A percentile compares a stretch with the other conserved stretches of the same genome.
Evolutionary conservation across 495 filamentous ascomycete species (phyloP).

Genomic region (Tuber brumale): DNA sequence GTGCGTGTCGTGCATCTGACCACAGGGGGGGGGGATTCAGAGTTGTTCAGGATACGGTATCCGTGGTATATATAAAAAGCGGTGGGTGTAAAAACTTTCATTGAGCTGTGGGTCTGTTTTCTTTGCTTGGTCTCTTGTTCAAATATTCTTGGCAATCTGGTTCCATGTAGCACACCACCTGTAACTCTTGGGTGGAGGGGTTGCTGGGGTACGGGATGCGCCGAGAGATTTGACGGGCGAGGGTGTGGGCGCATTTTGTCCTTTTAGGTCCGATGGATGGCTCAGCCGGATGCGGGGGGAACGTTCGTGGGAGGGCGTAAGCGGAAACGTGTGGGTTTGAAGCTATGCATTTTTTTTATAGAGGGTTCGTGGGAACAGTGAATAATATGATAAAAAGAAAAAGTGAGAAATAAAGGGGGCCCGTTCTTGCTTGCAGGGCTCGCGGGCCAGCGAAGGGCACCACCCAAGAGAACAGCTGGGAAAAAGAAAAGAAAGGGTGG

Average conservation of each 20-base stretch:
- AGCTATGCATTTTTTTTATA: slow-evolving; percentile 4
- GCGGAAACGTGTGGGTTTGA: not conserved
- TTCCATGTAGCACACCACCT: not conserved
- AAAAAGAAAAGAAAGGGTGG: not conserved
- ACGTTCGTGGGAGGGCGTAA: slow-evolving; percentile 5
- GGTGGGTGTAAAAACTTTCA: slow-evolving; percentile 23
- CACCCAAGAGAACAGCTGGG: not conserved
- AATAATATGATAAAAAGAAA: not conserved
- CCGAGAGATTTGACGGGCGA: slow-evolving; percentile 38
- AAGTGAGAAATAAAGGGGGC: not conserved
- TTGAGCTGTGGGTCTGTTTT: not conserved
- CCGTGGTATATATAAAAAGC: slow-evolving; percentile 22
- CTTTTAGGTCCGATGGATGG: slow-evolving; percentile 34
- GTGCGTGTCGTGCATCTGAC: slow-evolving; percentile 33
- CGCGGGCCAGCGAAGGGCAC: not conserved
- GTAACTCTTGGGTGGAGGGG: slow-evolving; percentile 12
- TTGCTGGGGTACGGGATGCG: slow-evolving; percentile 23
- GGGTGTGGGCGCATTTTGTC: slow-evolving; percentile 34
- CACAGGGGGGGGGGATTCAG: slow-evolving; percentile 16
- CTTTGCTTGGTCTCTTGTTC: not conserved
- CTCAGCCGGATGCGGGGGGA: slow-evolving; percentile 38
- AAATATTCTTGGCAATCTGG: not conserved
- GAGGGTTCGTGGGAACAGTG: slow-evolving; percentile 16
- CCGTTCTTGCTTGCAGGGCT: not conserved
- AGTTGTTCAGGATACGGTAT: slow-evolving; percentile 15